A percentile compares a stretch with the other conserved stretches of the same genome.
Evolutionary conservation across 202 grass and related monocot species (phyloP).

Genomic region (Bolboschoenoplectus hybrid): DNA sequence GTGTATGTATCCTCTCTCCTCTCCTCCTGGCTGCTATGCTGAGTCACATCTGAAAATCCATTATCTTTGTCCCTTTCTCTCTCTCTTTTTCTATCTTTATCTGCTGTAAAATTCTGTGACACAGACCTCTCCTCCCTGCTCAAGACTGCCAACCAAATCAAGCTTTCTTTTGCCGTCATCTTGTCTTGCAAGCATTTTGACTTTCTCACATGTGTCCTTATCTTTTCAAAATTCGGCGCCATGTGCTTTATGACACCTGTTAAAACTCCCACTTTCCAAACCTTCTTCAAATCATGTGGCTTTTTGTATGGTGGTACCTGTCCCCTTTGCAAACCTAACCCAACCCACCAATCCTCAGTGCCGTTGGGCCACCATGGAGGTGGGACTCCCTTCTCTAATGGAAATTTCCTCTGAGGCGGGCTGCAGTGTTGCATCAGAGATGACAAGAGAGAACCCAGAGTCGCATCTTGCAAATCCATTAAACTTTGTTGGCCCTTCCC

Average conservation of each 20-base stretch:
- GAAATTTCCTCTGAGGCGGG: conserved; percentile 86
- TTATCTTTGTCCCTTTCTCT: conserved; percentile 45
- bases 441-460: conserved; percentile 80
- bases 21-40: conserved; percentile 46
- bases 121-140: conserved; percentile 74
- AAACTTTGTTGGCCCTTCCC: conserved; percentile 55
- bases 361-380: conserved; percentile 93
- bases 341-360: conserved; percentile 78
- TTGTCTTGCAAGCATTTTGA: conserved; percentile 98
- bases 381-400: conserved; percentile 73
- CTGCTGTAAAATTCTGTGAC: conserved; percentile 5
- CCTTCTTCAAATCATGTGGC: conserved; percentile 95
- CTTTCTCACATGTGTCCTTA: conserved; percentile 82
- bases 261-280: conserved; percentile 96
- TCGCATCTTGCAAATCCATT: conserved; percentile 96
- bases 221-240: conserved; percentile 89
- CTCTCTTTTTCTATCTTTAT: conserved; percentile 40
- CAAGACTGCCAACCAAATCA: conserved; percentile 86
- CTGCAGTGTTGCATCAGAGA: conserved; percentile 93
- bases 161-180: conserved; percentile 93
- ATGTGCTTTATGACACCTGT: conserved; percentile 94
- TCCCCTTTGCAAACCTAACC: conserved; percentile 66
- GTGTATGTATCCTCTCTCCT: conserved; percentile 51
- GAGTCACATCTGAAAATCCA: conserved; percentile 56
- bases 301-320: conserved; percentile 86